Evolutionary conservation across 2,329 filamentous ascomycete species (phyloP).

Genomic region (Verticillium tricorpus): DNA sequence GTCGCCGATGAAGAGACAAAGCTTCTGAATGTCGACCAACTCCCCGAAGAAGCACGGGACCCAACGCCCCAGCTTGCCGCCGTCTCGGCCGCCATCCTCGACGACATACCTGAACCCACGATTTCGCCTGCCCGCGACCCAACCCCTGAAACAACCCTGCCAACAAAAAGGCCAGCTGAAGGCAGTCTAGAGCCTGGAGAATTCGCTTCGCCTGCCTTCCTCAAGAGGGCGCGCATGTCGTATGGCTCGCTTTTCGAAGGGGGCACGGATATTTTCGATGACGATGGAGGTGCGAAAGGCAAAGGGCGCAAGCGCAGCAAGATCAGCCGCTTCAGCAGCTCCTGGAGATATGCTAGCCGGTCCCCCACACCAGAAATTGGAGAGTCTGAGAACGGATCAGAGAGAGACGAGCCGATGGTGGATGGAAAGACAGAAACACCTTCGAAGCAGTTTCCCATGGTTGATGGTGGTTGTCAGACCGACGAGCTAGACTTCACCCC

Average conservation of each 20-base stretch:
- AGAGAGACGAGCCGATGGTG: background rate
- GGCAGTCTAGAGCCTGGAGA: conserved; percentile 39
- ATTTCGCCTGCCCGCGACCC: background rate
- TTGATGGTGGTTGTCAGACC: conserved; percentile 26
- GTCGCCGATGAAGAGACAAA: conserved; percentile 29
- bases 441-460: conserved; percentile 18
- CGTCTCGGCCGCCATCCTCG: background rate
- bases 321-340: conserved; percentile 59
- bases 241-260: conserved; percentile 63
- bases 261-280: conserved; percentile 65
- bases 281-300: conserved; percentile 56
- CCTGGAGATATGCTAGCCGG: conserved; percentile 71
- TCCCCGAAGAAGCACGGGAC: conserved; percentile 9
- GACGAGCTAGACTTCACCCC: conserved; percentile 16
- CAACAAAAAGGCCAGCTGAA: conserved; percentile 29
- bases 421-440: conserved; percentile 1
- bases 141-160: conserved; percentile 14
- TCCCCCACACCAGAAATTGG: conserved; percentile 65
- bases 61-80: background rate
- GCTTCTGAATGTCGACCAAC: conserved; percentile 49
- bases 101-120: background rate
- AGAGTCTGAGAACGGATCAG: conserved; percentile 12
- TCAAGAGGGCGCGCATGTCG: conserved; percentile 66
- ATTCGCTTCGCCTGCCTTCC: conserved; percentile 75
- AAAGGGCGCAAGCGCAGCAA: conserved; percentile 66